phyloP scores from a whole-genome alignment of 2,329 filamentous ascomycete genomes.

The Nemania sp. region DNA sequence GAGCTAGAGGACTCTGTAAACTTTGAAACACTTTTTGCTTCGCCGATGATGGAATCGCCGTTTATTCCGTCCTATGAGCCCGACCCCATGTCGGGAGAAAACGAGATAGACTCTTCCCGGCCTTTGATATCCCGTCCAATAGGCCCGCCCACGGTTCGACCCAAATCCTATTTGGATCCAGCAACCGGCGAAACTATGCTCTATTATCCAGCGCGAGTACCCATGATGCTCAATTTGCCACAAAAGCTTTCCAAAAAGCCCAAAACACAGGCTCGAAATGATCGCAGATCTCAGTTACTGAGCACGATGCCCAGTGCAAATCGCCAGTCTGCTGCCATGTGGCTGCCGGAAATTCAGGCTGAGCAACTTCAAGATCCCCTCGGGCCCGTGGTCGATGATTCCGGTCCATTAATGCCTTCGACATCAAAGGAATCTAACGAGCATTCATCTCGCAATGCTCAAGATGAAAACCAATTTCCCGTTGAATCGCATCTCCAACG shows the following conservation, averaged over 20 bases:
- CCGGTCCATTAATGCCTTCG: slow-evolving; percentile 11
- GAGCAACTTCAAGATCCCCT: slow-evolving; percentile 50
- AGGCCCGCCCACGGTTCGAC: slow-evolving; percentile 49
- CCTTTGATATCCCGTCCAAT: slow-evolving; percentile 52
- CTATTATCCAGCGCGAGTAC: slow-evolving; percentile 95
- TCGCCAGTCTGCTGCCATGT: slow-evolving; percentile 49
- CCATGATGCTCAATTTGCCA: slow-evolving; percentile 91
- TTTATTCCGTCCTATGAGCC: slow-evolving; percentile 44
- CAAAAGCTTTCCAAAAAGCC: slow-evolving; percentile 84
- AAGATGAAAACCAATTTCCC: slow-evolving; percentile 27
- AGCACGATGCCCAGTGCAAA: slow-evolving; percentile 66
- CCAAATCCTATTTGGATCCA: slow-evolving; percentile 72
- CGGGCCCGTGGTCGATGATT: slow-evolving; percentile 39
- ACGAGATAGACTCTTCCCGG: slow-evolving; percentile 39
- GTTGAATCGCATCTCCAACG: slow-evolving; percentile 31
- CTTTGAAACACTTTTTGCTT: slow-evolving; percentile 45
- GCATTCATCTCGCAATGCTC: slow-evolving; percentile 16
- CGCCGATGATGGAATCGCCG: slow-evolving; percentile 37
- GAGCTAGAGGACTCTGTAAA: slow-evolving; percentile 48
- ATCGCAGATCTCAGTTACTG: slow-evolving; percentile 79
- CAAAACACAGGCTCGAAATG: slow-evolving; percentile 71
- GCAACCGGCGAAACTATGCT: slow-evolving; percentile 83
- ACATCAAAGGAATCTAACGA: slow-evolving; percentile 9
- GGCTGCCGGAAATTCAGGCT: slow-evolving; percentile 49
- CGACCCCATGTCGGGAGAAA: slow-evolving; percentile 36